phyloP scores from a whole-genome alignment of 1,139 yeast genomes.

The Scheffersomyces titani region DNA sequence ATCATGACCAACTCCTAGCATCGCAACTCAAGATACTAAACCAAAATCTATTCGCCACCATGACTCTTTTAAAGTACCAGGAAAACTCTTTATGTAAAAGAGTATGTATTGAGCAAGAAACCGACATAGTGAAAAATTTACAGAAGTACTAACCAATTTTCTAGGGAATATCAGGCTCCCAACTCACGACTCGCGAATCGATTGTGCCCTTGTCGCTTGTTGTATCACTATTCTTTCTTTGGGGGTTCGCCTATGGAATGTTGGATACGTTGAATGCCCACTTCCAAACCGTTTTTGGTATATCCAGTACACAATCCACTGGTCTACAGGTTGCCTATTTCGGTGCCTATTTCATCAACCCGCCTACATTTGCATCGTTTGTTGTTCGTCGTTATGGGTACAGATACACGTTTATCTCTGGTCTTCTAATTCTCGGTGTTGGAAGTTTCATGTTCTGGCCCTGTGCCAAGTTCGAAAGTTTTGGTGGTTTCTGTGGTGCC shows the following conservation, averaged over 20 bases:
- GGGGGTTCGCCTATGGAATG: constrained; percentile 1
- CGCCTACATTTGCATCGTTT: not conserved
- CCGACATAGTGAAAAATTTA: not conserved
- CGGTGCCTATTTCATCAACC: not conserved
- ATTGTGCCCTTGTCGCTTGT: not conserved
- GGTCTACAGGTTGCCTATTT: not conserved
- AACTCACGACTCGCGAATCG: not conserved
- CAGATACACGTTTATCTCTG: not conserved
- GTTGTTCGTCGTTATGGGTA: not conserved
- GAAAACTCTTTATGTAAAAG: not conserved
- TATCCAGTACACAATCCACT: not conserved
- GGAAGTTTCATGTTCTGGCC: constrained; percentile 1
- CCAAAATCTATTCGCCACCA: not conserved
- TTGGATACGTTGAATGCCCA: constrained; percentile 1
- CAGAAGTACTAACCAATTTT: not conserved
- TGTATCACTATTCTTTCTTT: not conserved
- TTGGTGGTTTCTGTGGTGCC: not conserved
- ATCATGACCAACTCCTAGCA: not conserved
- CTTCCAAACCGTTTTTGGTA: not conserved
- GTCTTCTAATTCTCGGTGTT: not conserved
- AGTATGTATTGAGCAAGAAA: not conserved
- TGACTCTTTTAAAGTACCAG: not conserved
- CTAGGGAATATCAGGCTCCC: not conserved
- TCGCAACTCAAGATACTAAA: not conserved
- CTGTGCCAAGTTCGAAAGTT: not conserved